Percentiles rank a stretch among this genome's conserved stretches.
Evolutionary conservation across 2,329 filamentous ascomycete species (phyloP).

Genomic region (Didymella glomerata): DNA sequence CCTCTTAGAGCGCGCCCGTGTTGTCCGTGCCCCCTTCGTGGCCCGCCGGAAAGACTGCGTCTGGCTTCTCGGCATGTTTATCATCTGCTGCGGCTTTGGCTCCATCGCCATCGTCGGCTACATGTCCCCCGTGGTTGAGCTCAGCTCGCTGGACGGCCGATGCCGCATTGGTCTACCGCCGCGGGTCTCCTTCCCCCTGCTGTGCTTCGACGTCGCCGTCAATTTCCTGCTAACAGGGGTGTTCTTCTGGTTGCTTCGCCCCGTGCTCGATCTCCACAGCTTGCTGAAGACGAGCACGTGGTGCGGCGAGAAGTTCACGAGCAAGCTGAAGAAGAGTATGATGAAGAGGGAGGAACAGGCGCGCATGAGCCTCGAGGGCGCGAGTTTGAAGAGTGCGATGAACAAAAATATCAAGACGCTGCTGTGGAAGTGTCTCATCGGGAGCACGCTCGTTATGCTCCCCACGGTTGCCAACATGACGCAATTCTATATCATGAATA

Average conservation of each 20-base stretch:
- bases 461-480: slow-evolving; percentile 50
- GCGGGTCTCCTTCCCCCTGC: slow-evolving; percentile 44
- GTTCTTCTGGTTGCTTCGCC: slow-evolving; percentile 48
- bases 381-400: slow-evolving; percentile 9
- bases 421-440: slow-evolving; percentile 40
- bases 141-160: slow-evolving; percentile 32
- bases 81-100: slow-evolving; percentile 38
- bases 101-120: slow-evolving; percentile 39
- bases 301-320: slow-evolving; percentile 5
- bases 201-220: slow-evolving; percentile 49
- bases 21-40: slow-evolving; percentile 42
- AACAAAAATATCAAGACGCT: slow-evolving; percentile 31
- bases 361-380: background rate
- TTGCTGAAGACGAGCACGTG: slow-evolving; percentile 11
- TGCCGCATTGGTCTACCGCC: slow-evolving; percentile 51
- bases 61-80: slow-evolving; percentile 42
- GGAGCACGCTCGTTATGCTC: slow-evolving; percentile 45
- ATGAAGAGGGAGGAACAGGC: slow-evolving; percentile 3
- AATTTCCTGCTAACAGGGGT: slow-evolving; percentile 48
- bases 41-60: slow-evolving; percentile 42
- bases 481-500: slow-evolving; percentile 42
- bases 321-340: slow-evolving; percentile 9
- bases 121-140: slow-evolving; percentile 40
- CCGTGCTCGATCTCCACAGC: slow-evolving; percentile 29
- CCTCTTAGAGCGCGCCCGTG: slow-evolving; percentile 51